Base-by-base conservation (phyloP, 345 rosid species). In the Fremontodendron californicum region DNA sequence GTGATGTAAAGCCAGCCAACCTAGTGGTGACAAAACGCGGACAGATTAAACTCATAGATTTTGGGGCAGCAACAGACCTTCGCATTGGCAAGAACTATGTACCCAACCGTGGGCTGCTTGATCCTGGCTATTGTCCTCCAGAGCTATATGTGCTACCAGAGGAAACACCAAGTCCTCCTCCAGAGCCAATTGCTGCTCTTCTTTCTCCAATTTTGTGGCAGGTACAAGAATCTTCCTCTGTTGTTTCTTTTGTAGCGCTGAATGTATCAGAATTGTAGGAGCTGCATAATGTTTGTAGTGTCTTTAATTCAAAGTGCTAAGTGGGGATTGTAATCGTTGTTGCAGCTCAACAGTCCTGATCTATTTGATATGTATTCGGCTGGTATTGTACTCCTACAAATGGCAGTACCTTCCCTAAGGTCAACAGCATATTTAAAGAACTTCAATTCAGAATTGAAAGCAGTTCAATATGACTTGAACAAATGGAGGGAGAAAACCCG, bases 31-130 rank as follows among this genome's bases (percentile, higher is more conserved):
- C 99, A 48, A 93, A 92, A 87, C 91, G 83, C 67, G 98, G 99
- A 0, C 88, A 86, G 87, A 88, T 95, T 71, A 95, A 93, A 88
- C 97, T 95, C 81, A 95, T 95, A 55, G 99, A 95, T 85, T 93
- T 95, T 77, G 98, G 98, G 15, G 98, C 98, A 37, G 99, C 99
- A 62, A 84, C 97, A 35, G 99, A 95, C 79, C 97, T 95, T 63
- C 93, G 99, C 21, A 95, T 93, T n/a, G 99, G 99, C 52, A 95
- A 95, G 87, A 95, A 95, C 77, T 95, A 88, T 78, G 79, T 90
- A 67, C 98, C 98, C 0, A 63, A 93, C 16, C 86, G 88, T 39
- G 78, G 83, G 9, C 86, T 95, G 80, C 90, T 95, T 10, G 99
- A 95, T 84, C 98, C 99, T 25, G 97, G 88, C 80, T 95, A 90